phyloP scores from a whole-genome alignment of 228 moss, liverwort and hornwort species.

The Sphagnum magellanicum region DNA sequence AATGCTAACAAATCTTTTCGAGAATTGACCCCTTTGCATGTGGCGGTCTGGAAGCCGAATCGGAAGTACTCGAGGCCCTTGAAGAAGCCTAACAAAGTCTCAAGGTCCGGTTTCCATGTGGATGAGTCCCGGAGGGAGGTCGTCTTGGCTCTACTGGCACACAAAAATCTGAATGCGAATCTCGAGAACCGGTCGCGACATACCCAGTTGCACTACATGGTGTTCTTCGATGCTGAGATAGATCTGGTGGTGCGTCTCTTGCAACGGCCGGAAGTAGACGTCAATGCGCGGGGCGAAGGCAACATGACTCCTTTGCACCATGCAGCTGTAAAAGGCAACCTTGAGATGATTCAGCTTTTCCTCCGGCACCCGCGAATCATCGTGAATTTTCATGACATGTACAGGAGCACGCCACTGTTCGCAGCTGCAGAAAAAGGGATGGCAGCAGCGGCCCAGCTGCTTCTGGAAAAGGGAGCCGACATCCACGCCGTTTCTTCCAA shows the following conservation, averaged over 20 bases:
- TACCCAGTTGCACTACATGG: neutral
- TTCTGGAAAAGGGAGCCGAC: slow-evolving; percentile 1
- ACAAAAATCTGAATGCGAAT: neutral
- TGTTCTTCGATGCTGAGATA: slow-evolving; percentile 1
- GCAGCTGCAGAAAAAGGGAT: slow-evolving; percentile 2
- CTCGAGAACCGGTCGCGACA: neutral
- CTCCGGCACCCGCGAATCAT: neutral
- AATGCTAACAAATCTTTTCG: neutral
- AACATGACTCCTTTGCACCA: slow-evolving; percentile 1
- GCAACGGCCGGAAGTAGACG: slow-evolving; percentile 1
- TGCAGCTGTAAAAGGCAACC: neutral
- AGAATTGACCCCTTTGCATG: neutral
- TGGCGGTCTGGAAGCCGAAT: slow-evolving; percentile 1
- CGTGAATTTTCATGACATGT: neutral
- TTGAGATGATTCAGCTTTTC: neutral
- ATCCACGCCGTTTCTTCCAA: neutral
- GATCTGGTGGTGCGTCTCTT: neutral
- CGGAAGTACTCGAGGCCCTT: neutral
- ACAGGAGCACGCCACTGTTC: slow-evolving; percentile 1
- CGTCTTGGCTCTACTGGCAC: neutral
- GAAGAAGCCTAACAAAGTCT: neutral
- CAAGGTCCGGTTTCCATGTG: too few species aligned
- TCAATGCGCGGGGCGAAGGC: neutral
- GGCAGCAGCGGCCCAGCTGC: neutral
- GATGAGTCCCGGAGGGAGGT: neutral